Evolutionary conservation across 176 grass and related monocot genomes (phyloP).

Genomic region (Phyllostachys edulis): DNA sequence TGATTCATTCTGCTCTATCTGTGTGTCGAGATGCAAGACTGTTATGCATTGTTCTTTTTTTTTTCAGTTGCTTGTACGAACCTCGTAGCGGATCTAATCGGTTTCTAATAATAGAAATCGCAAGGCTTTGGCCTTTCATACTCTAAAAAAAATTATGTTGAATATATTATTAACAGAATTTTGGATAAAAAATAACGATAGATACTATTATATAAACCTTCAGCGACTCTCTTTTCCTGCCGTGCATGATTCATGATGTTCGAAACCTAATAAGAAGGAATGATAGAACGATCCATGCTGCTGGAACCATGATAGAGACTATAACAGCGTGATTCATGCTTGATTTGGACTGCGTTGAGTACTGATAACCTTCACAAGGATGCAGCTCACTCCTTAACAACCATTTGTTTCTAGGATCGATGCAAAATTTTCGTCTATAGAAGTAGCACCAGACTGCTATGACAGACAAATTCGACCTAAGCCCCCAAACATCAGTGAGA

Average conservation of each 20-base stretch:
- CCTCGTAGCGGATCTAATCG: too few species aligned
- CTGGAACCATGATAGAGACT: background rate
- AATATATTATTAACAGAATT: too few species aligned
- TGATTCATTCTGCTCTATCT: too few species aligned
- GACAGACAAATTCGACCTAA: background rate
- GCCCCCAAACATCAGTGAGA: too few species aligned
- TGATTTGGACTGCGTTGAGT: background rate
- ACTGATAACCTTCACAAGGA: background rate
- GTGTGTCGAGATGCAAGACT: too few species aligned
- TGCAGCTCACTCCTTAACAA: background rate
- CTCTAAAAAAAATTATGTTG: too few species aligned
- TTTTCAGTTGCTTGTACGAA: too few species aligned
- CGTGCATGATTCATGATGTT: slow-evolving; percentile 16
- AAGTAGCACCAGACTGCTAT: background rate
- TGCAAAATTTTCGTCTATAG: background rate
- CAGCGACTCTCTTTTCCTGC: background rate
- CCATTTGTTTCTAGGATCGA: background rate
- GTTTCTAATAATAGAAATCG: too few species aligned
- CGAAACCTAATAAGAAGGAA: background rate
- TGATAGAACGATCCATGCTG: background rate
- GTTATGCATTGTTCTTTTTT: too few species aligned
- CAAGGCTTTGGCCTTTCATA: too few species aligned
- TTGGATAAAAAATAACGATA: background rate
- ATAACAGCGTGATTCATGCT: slow-evolving; percentile 10
- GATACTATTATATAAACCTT: background rate